Conservation (phyloP, 2,329 filamentous ascomycete genomes). For the Lecanosticta acicola region DNA sequence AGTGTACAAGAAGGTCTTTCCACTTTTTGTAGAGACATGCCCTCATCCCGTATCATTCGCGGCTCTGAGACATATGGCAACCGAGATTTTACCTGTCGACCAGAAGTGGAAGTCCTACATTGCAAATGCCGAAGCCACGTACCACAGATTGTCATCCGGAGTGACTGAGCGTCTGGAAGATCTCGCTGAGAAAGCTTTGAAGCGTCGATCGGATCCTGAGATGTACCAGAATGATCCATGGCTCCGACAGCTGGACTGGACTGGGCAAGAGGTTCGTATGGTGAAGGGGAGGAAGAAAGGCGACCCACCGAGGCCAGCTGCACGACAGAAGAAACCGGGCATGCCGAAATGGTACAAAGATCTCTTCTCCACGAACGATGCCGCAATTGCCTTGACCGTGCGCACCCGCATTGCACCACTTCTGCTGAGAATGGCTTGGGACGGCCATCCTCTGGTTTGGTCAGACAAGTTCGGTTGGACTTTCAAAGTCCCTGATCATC, state of each 20-base stretch:
- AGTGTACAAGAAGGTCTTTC: conserved; percentile 91
- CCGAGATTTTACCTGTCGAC: conserved; percentile 86
- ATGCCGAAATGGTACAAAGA: conserved; percentile 97
- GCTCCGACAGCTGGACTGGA: conserved; percentile 92
- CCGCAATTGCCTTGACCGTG: conserved; percentile 71
- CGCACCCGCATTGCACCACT: conserved; percentile 83
- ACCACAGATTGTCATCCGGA: conserved; percentile 67
- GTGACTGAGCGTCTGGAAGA: conserved; percentile 69
- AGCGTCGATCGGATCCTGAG: conserved; percentile 62
- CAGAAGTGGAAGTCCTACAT: conserved; percentile 84
- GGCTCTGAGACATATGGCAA: conserved; percentile 84
- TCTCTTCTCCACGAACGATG: conserved; percentile 64
- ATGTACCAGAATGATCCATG: conserved; percentile 78
- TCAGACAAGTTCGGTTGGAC: conserved; percentile 91
- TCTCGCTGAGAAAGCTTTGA: conserved; percentile 70
- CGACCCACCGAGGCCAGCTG: conserved; percentile 69
- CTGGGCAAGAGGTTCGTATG: conserved; percentile 85
- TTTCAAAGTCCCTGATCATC: conserved; percentile 64
- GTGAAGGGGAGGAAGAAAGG: conserved; percentile 84
- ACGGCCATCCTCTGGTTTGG: conserved; percentile 85
- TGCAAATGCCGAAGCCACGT: conserved; percentile 75
- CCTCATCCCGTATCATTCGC: conserved; percentile 97
- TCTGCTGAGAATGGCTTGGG: conserved; percentile 78
- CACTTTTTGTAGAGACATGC: conserved; percentile 80
- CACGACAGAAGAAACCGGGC: conserved; percentile 85